phyloP scores from a whole-genome alignment of 495 filamentous ascomycete genomes.

The Choiromyces venosus region DNA sequence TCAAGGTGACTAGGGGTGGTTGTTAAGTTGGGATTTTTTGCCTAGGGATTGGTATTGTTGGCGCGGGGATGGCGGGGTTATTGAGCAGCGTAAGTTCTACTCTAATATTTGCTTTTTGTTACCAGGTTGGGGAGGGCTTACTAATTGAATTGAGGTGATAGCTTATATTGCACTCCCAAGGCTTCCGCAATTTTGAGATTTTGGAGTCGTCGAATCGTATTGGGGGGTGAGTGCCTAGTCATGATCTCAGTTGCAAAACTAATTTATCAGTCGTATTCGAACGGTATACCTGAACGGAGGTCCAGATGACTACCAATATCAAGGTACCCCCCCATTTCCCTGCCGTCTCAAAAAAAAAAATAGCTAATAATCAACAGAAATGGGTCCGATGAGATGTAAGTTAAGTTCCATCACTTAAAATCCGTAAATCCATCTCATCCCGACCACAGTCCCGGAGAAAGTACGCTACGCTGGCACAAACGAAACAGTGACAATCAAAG shows the following conservation, averaged over 20 bases:
- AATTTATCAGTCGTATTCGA: slow-evolving; percentile 54
- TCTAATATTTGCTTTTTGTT: neutral
- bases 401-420: slow-evolving; percentile 54
- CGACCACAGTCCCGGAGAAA: slow-evolving; percentile 44
- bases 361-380: slow-evolving; percentile 47
- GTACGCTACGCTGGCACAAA: slow-evolving; percentile 49
- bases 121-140: neutral
- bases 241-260: no score
- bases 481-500: slow-evolving; percentile 51
- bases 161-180: slow-evolving; percentile 50
- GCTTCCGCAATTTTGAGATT: slow-evolving; percentile 54
- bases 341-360: no score
- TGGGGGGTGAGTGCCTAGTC: slow-evolving; percentile 46
- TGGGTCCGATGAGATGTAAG: slow-evolving; percentile 65
- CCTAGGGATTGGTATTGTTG: slow-evolving; percentile 55
- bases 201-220: slow-evolving; percentile 50
- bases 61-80: slow-evolving; percentile 63
- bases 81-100: slow-evolving; percentile 49
- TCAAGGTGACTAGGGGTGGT: neutral
- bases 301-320: slow-evolving; percentile 63
- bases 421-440: slow-evolving; percentile 45
- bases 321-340: slow-evolving; percentile 37
- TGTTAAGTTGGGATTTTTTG: slow-evolving; percentile 24
- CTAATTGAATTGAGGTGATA: slow-evolving; percentile 7
- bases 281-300: slow-evolving; percentile 58